These are phyloP conservation scores for Stylonectria norvegica DNA, from an alignment of 2,329 filamentous ascomycete genomes.

Conservation along the genomic window DNA sequence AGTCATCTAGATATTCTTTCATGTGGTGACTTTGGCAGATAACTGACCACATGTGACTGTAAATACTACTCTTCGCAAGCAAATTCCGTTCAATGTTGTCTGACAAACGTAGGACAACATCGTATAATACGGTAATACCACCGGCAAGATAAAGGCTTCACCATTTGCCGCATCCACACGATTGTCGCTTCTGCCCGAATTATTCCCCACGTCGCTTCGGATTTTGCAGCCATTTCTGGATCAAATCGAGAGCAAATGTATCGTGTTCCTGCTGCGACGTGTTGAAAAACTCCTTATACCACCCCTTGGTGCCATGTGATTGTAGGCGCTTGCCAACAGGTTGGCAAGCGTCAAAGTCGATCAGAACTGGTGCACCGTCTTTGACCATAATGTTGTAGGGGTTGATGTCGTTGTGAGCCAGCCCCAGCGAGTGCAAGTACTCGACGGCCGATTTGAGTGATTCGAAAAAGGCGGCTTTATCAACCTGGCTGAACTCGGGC, in stretches of 20 bases:
- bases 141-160: too few relatives aligned
- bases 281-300: slow-evolving; percentile 12
- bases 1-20: too few relatives aligned
- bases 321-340: slow-evolving; percentile 3
- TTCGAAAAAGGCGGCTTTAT: slow-evolving; percentile 6
- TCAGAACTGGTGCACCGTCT: slow-evolving; percentile 12
- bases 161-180: too few relatives aligned
- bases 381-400: slow-evolving; percentile 19
- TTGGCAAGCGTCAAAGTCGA: slow-evolving; percentile 17
- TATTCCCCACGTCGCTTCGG: too few relatives aligned
- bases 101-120: too few relatives aligned
- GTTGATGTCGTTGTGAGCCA: slow-evolving; percentile 21
- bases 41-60: too few relatives aligned
- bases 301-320: slow-evolving; percentile 10
- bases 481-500: slow-evolving; percentile 4
- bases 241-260: slow-evolving; percentile 8
- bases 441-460: slow-evolving; percentile 10
- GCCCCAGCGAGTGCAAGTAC: slow-evolving; percentile 16
- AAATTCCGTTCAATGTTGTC: too few relatives aligned
- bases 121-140: too few relatives aligned
- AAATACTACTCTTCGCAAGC: too few relatives aligned
- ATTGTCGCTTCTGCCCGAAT: too few relatives aligned
- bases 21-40: too few relatives aligned
- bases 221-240: slow-evolving; percentile 15
- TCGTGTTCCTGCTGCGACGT: slow-evolving; percentile 16